These are phyloP conservation scores for Pseudoturritis turrita DNA, from an alignment of 345 rosid genomes.

Conservation along the genomic window DNA sequence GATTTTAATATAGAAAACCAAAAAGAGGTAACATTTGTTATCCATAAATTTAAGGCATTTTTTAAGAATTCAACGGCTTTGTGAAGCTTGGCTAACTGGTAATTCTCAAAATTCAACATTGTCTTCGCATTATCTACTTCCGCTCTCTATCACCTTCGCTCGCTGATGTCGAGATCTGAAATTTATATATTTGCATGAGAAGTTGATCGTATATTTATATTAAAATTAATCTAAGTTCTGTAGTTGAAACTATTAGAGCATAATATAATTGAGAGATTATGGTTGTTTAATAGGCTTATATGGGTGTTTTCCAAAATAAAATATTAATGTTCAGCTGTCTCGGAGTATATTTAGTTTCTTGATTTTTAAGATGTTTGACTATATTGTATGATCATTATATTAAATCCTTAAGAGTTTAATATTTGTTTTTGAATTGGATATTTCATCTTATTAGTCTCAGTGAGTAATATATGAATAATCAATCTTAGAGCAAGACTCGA, in stretches of 20 bases:
- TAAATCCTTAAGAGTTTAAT: background rate
- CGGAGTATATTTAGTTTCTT: background rate
- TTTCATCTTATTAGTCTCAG: background rate
- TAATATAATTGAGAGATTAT: background rate
- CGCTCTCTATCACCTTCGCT: no score
- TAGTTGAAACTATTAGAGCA: background rate
- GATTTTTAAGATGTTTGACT: background rate
- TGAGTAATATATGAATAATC: background rate
- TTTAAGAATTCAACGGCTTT: no score
- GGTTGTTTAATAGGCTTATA: background rate
- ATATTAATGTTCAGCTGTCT: background rate
- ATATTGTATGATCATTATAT: background rate
- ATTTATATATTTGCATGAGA: background rate
- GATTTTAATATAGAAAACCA: no score
- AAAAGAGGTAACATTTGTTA: no score
- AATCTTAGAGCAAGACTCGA: background rate
- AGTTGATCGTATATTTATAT: background rate
- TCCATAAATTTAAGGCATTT: no score
- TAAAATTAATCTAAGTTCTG: background rate
- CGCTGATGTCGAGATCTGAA: background rate
- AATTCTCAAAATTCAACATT: no score
- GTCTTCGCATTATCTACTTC: no score
- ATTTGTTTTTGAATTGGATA: background rate
- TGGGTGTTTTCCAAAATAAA: background rate
- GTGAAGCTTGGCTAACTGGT: no score